A percentile compares a stretch with the other conserved stretches of the same genome.
These are phyloP conservation scores for Rhodotorula sp. DNA, from an alignment of 1,284 basidiomycete species.

Conservation along the genomic window DNA sequence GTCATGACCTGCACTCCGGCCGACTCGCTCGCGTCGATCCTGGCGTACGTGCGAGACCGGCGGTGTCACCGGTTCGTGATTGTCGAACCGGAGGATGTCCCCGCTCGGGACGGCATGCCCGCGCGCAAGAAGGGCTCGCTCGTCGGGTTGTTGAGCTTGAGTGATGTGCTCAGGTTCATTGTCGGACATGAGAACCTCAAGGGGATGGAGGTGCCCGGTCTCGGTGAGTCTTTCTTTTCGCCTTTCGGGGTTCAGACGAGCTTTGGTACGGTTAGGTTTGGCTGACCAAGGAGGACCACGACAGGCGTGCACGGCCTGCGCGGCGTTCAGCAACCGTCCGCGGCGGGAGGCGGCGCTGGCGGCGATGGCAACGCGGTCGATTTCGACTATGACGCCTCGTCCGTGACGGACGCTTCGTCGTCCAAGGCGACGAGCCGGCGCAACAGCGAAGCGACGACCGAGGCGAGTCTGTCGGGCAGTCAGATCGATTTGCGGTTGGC, in stretches of 20 bases:
- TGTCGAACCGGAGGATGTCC: slow-evolving; percentile 39
- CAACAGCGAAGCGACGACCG: slow-evolving; percentile 27
- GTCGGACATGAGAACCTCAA: slow-evolving; percentile 56
- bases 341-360: background rate
- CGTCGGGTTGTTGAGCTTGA: slow-evolving; percentile 84
- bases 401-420: slow-evolving; percentile 12
- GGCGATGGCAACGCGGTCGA: slow-evolving; percentile 12
- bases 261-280: background rate
- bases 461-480: slow-evolving; percentile 9
- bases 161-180: slow-evolving; percentile 83
- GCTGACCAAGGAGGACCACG: background rate
- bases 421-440: slow-evolving; percentile 23
- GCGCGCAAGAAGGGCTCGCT: slow-evolving; percentile 75
- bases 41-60: slow-evolving; percentile 88
- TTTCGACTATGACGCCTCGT: slow-evolving; percentile 19
- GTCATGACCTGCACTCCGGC: slow-evolving; percentile 93
- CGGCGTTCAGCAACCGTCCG: slow-evolving; percentile 10
- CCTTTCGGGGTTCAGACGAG: too few species aligned
- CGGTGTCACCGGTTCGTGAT: slow-evolving; percentile 71
- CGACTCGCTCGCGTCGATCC: slow-evolving; percentile 88
- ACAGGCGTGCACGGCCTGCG: slow-evolving; percentile 39
- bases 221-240: slow-evolving; percentile 23
- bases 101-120: slow-evolving; percentile 45
- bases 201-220: slow-evolving; percentile 38
- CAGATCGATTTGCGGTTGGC: slow-evolving; percentile 6